Conservation (phyloP, 2,329 filamentous ascomycete genomes). For the Atkinsonella texensis region DNA sequence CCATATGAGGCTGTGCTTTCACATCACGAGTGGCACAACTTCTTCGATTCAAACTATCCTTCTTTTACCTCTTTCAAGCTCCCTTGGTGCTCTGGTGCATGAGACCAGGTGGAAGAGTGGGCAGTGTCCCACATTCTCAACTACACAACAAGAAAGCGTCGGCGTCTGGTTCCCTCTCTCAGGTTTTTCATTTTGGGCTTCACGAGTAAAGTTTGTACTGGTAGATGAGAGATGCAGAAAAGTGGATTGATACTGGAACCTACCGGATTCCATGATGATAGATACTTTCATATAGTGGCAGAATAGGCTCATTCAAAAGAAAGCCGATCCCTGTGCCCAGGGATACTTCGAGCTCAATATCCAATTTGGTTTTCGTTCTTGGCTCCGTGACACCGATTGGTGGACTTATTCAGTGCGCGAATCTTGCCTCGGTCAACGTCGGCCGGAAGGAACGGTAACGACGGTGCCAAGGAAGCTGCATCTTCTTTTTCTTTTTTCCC, state of each 20-base stretch:
- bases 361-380: no score
- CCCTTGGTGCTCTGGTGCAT: not conserved
- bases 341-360: no score
- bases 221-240: no score
- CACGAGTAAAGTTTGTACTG: no score
- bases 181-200: no score
- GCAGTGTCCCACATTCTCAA: not conserved
- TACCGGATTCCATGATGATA: no score
- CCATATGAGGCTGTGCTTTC: slow-evolving; percentile 25
- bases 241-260: no score
- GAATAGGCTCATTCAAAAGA: not conserved
- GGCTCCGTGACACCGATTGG: not conserved
- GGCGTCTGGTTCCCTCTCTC: slow-evolving; percentile 1
- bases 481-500: no score
- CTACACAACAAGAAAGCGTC: slow-evolving; percentile 1
- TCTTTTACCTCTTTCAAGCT: no score
- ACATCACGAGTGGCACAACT: no score
- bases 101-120: not conserved
- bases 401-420: not conserved
- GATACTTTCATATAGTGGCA: no score
- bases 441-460: not conserved
- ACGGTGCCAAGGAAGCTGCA: not conserved
- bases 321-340: not conserved
- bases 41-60: no score
- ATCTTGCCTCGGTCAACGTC: not conserved